Conservation (phyloP, 2,329 filamentous ascomycete genomes). For the Fusarium nurragi region DNA sequence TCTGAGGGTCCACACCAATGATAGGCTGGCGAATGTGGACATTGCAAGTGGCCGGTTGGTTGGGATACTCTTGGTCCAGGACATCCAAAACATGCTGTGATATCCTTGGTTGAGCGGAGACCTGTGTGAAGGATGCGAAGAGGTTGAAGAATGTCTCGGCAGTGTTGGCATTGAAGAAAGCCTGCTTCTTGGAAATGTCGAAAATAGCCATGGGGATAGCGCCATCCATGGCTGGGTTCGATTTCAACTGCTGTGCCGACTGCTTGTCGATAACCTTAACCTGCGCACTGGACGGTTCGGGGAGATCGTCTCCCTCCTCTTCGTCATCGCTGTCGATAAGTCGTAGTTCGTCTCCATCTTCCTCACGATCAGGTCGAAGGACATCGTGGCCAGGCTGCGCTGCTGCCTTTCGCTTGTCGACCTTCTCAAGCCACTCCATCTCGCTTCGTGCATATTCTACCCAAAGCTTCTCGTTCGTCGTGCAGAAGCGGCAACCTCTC, state of each 20-base stretch:
- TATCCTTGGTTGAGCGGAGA: constrained; percentile 72
- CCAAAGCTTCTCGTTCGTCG: constrained; percentile 78
- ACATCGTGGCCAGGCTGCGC: constrained; percentile 58
- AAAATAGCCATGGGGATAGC: constrained; percentile 94
- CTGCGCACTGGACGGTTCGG: constrained; percentile 55
- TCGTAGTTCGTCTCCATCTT: constrained; percentile 60
- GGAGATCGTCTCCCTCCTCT: constrained; percentile 54
- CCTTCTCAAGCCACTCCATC: constrained; percentile 88
- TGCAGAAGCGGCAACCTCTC: constrained; percentile 90
- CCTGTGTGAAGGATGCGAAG: constrained; percentile 73
- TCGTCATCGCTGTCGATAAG: constrained; percentile 58
- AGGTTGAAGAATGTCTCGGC: constrained; percentile 84
- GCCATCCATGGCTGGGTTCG: constrained; percentile 87
- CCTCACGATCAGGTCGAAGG: constrained; percentile 58
- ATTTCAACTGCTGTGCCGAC: constrained; percentile 64
- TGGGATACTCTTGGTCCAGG: constrained; percentile 68
- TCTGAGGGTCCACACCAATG: constrained; percentile 69
- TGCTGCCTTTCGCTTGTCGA: constrained; percentile 75
- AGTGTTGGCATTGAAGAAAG: constrained; percentile 71
- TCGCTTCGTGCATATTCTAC: constrained; percentile 90
- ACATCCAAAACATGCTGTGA: constrained; percentile 76
- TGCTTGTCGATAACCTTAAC: constrained; percentile 59
- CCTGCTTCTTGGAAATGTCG: constrained; percentile 82
- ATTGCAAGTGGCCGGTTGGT: constrained; percentile 70
- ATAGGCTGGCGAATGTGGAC: constrained; percentile 78